These are phyloP conservation scores for Hevea brasiliensis DNA, from an alignment of 345 rosid genomes.

Conservation along the genomic window DNA sequence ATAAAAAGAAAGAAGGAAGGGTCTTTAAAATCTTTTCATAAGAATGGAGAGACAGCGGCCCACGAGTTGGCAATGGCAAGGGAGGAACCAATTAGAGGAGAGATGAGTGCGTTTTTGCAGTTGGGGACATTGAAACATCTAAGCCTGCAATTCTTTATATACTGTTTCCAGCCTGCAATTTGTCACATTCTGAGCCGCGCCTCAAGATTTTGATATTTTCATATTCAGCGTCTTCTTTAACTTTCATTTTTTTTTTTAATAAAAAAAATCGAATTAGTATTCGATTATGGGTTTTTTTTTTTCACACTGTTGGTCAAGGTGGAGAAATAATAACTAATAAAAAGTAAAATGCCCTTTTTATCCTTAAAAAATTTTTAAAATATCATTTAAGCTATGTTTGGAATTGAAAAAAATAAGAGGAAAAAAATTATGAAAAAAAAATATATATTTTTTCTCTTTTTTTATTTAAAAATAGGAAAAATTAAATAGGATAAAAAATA, in stretches of 20 bases:
- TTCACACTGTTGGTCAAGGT: too few relatives aligned
- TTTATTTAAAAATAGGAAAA: too few relatives aligned
- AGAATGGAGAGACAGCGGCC: conserved; percentile 20
- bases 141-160: neutral
- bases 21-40: neutral
- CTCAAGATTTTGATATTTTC: neutral
- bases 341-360: too few relatives aligned
- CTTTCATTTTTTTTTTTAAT: neutral
- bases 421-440: too few relatives aligned
- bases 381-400: too few relatives aligned
- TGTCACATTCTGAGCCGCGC: conserved; percentile 4
- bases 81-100: conserved; percentile 30
- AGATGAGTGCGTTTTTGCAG: conserved; percentile 21
- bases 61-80: conserved; percentile 20
- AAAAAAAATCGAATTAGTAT: too few relatives aligned
- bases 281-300: too few relatives aligned
- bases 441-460: too few relatives aligned
- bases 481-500: too few relatives aligned
- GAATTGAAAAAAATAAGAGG: too few relatives aligned
- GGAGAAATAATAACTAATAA: too few relatives aligned
- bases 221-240: neutral
- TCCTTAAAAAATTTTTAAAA: too few relatives aligned
- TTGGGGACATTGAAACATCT: conserved; percentile 35
- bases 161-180: conserved; percentile 10
- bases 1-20: neutral